Evolutionary conservation across 306 rosid genomes (phyloP), one percentile per base, ranked within the genome.

Genomic region (Sesbania bispinosa): DNA sequence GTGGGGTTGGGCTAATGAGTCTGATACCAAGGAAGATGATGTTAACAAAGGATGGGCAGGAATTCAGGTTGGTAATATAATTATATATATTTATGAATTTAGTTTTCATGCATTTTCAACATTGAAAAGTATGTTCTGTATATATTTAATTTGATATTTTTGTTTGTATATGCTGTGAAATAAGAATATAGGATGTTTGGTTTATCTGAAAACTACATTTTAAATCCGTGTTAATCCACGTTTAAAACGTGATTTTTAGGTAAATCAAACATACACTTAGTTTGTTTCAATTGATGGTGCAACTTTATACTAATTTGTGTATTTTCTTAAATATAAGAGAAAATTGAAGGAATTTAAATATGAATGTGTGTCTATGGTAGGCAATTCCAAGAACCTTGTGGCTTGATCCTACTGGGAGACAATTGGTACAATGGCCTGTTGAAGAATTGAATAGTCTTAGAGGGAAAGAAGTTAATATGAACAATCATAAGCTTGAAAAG

Each of bases 1-100:
- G 71, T 90, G 95, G 99, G 97, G 95, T 48, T 94, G 99, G 97
- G 92, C 96, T 0, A 94, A 94, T 26, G 97, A 91, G 64, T 94
- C 99, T 10, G 97, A 94, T 18, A 4, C 73, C 0, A 0, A 3
- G 4, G 1, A 41, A 0, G 78, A 80, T 19, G 95, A 90, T 79
- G 29, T 66, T 11, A 5, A 23, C 0, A 94, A 94, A 65, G 97
- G 98, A 71, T 94, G 98, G 98, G 92, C 97, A 0, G 97, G 98
- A 73, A 61, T 94, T 62, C 98, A 88, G 95, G 97, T 75, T n/a
- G n/a, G n/a, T n/a, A n/a, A n/a, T n/a, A n/a, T n/a, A n/a, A n/a
- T n/a, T n/a, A n/a, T n/a, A n/a, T n/a, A n/a, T n/a, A 24, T 6
- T 35, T 35, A 35, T 1, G 9, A 35, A 35, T 35, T 7, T 6